Evolutionary conservation across 768 basidiomycete species (phyloP).

Genomic region (Termitomyces sp.): DNA sequence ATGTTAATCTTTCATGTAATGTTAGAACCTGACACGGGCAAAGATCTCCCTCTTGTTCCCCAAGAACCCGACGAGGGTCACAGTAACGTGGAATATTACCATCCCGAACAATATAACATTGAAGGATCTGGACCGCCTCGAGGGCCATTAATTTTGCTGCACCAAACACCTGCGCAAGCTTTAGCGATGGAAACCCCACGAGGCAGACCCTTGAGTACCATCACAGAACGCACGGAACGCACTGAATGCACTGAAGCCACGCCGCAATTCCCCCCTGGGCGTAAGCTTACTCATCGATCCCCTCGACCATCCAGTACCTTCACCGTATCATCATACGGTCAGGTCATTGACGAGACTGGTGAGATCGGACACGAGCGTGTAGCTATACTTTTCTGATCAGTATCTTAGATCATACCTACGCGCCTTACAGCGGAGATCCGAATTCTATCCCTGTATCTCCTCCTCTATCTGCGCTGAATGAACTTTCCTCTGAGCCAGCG

Average conservation of each 20-base stretch:
- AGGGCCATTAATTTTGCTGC: constrained; percentile 56
- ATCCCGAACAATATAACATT: constrained; percentile 12
- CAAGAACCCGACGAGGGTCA: constrained; percentile 6
- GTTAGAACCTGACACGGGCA: constrained; percentile 10
- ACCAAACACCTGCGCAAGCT: constrained; percentile 26
- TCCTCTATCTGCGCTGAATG: constrained; percentile 58
- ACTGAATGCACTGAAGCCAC: constrained; percentile 63
- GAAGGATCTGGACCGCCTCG: constrained; percentile 32
- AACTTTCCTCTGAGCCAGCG: constrained; percentile 53
- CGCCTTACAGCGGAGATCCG: constrained; percentile 12
- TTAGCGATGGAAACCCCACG: constrained; percentile 25
- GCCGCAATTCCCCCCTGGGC: constrained; percentile 38
- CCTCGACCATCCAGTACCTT: constrained; percentile 34
- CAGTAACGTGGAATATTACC: constrained; percentile 17
- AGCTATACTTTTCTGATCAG: not conserved
- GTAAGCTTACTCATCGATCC: constrained; percentile 32
- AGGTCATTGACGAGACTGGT: constrained; percentile 43
- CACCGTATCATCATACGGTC: constrained; percentile 55
- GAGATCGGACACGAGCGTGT: not conserved
- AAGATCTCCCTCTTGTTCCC: constrained; percentile 17
- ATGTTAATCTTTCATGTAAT: constrained; percentile 6
- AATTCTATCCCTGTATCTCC: constrained; percentile 58
- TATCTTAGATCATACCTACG: not conserved
- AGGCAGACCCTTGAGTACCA: constrained; percentile 46
- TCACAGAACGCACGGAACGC: constrained; percentile 59